Percentiles rank a stretch among this genome's conserved stretches.
These are phyloP conservation scores for Corchorus capsularis DNA, from an alignment of 345 rosid genomes.

Conservation along the genomic window DNA sequence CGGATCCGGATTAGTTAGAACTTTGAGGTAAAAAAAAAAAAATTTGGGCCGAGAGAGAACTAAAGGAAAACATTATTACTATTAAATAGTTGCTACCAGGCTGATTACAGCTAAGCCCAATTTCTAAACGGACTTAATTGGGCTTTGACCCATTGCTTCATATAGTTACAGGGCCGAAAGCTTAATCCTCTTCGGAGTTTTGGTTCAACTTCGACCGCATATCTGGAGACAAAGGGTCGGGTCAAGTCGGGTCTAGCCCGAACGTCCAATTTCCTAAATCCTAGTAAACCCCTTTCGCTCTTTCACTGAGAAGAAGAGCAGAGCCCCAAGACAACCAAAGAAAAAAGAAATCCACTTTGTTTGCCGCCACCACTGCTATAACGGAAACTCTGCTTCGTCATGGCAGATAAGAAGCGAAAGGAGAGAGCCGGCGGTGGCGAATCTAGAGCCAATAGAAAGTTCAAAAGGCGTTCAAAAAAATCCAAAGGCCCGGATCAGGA, in stretches of 20 bases:
- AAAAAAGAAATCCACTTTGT: neutral
- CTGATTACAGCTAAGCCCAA: neutral
- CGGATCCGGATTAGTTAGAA: no score
- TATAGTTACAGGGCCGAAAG: neutral
- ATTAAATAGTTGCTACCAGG: neutral
- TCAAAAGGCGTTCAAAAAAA: neutral
- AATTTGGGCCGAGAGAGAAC: no score
- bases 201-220: neutral
- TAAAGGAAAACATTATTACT: neutral
- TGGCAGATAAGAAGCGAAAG: slow-evolving; percentile 15
- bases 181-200: neutral
- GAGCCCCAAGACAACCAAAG: neutral
- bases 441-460: slow-evolving; percentile 3
- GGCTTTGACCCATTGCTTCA: neutral
- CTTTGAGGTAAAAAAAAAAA: no score
- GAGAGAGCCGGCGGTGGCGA: neutral
- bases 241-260: neutral
- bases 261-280: neutral
- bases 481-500: slow-evolving; percentile 13
- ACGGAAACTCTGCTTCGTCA: neutral
- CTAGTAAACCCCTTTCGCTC: neutral
- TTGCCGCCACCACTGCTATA: neutral
- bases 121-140: neutral
- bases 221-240: neutral
- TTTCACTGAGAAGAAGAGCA: neutral